phyloP scores from a whole-genome alignment of 345 rosid genomes.

The Salix arbutifolia region DNA sequence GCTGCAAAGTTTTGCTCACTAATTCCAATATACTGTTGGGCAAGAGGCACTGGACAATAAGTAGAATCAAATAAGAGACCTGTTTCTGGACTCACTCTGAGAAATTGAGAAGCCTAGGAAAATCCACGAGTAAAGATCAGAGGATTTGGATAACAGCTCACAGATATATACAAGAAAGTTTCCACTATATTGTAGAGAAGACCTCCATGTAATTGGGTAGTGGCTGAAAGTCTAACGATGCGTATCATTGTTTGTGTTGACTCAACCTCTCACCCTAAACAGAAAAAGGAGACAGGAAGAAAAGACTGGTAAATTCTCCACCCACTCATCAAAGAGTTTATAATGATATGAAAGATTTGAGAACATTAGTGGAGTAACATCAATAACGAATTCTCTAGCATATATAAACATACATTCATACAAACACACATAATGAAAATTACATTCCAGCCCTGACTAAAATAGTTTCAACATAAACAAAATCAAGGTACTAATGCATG shows the following conservation, averaged over 20 bases:
- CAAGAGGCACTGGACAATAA: constrained; percentile 97
- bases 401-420: no score
- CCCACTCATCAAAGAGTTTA: not conserved
- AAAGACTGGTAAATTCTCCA: constrained; percentile 2
- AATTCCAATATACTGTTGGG: constrained; percentile 95
- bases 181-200: constrained; percentile 8
- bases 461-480: no score
- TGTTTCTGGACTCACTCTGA: constrained; percentile 81
- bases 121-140: constrained; percentile 1
- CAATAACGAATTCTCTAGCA: no score
- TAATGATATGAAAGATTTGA: no score
- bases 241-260: constrained; percentile 97
- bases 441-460: no score
- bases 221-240: constrained; percentile 97
- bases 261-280: constrained; percentile 62
- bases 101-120: constrained; percentile 86
- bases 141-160: not conserved
- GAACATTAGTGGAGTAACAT: no score
- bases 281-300: constrained; percentile 4
- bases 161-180: constrained; percentile 1
- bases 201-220: constrained; percentile 97
- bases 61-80: constrained; percentile 98
- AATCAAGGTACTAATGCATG: no score
- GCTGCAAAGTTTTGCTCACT: constrained; percentile 86
- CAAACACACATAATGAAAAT: no score